Evolutionary conservation across 2,329 filamentous ascomycete genomes (phyloP), one percentile per base, ranked within the genome.

Genomic region (Intubia oerlemansii): DNA sequence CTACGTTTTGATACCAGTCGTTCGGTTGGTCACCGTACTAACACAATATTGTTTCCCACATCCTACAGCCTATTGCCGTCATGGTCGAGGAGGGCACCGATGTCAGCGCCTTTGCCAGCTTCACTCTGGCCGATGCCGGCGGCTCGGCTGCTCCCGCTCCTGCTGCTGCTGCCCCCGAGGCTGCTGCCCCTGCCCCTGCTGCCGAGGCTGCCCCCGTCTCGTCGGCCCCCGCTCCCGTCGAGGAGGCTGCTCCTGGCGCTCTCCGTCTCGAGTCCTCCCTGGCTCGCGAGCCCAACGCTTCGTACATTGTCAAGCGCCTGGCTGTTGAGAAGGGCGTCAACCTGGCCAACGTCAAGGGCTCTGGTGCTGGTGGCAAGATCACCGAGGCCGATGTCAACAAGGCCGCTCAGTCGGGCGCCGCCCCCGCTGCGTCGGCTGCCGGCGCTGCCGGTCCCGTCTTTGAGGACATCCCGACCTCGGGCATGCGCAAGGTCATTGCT

Each of bases 401-500:
- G 59, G 75, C 66, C 6, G 30, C 37, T 48, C 21, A 27, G 3
- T 24, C 29, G n/a, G 57, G 69, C 48, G 16, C 37, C 48, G 57
- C 68, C 48, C 62, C 76, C 38, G 15, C 25, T 14, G 25, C 23
- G 11, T 20, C 28, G n/a, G 51, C 56, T 17, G 54, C 59, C 30
- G 54, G 62, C 27, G 50, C 56, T 15, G 51, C 55, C 24, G 67
- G 59, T 26, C 63, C 80, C 35, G 56, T 65, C 34, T 95, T 78
- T 56, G 73, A 82, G 54, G 88, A 98, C 48, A 68, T 68, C 36
- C 79, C 82, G 38, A 68, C 84, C 42, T 76, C 65, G 45, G 76
- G 77, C 51, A 98, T 98, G 88, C 84, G 88, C 62, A 95, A 93
- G 71, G 84, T 79, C 41, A 98, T 98, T 51, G 88, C 88, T 52